Conservation (phyloP, 2,329 filamentous ascomycete species). For the Mycogone perniciosa region DNA sequence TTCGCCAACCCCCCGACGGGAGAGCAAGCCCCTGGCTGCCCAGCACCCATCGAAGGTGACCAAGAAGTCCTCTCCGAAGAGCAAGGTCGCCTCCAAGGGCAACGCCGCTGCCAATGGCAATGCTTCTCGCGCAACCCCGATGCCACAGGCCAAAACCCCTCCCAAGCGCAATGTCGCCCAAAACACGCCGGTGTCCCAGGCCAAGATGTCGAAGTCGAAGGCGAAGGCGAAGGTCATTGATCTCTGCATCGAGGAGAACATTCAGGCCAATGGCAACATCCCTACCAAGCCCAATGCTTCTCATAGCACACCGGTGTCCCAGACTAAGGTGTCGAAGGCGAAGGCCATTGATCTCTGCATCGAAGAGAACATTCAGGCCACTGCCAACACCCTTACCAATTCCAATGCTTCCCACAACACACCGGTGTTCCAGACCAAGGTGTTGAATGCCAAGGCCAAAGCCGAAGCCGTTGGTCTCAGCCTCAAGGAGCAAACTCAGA, state of each 20-base stretch:
- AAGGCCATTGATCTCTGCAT: no score
- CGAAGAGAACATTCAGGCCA: no score
- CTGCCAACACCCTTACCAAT: no score
- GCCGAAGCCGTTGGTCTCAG: background rate
- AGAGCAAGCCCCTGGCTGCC: background rate
- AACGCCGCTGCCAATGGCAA: no score
- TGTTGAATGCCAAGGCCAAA: background rate
- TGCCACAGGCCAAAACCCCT: no score
- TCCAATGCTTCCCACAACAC: background rate
- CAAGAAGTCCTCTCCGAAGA: conserved; percentile 1
- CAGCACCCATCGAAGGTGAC: background rate
- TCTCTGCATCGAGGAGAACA: background rate
- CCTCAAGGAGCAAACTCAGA: background rate
- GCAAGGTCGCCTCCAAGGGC: no score
- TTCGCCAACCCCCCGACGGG: background rate
- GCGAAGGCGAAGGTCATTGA: background rate
- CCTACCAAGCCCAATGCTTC: no score
- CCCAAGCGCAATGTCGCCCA: background rate
- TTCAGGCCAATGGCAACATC: background rate
- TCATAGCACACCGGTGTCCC: no score
- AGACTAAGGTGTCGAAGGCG: no score
- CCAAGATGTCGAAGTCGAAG: background rate
- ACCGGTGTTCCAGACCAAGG: no score
- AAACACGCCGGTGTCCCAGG: background rate
- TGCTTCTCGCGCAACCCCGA: no score